phyloP scores from a whole-genome alignment of 768 basidiomycete species.

The Lepiota subincarnata region DNA sequence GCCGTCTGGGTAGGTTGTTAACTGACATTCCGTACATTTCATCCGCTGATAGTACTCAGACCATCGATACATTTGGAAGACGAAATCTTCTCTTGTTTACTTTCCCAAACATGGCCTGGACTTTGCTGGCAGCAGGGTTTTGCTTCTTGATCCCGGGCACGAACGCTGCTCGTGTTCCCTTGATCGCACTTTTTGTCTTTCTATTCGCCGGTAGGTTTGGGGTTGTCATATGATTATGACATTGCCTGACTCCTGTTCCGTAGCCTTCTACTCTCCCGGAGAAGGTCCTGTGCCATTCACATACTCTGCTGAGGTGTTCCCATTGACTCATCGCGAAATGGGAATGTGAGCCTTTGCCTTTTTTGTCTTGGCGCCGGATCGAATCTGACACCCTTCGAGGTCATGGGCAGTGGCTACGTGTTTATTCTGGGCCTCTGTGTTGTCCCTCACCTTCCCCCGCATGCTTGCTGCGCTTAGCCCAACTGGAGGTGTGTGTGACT shows the following conservation, averaged over 20 bases:
- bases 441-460: conserved; percentile 41
- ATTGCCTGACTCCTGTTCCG: background rate
- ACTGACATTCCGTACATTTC: too few relatives aligned
- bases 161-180: conserved; percentile 33
- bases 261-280: conserved; percentile 71
- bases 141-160: conserved; percentile 47
- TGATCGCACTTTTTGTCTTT: conserved; percentile 37
- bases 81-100: conserved; percentile 69
- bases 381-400: conserved; percentile 25
- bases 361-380: conserved; percentile 25
- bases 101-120: conserved; percentile 77
- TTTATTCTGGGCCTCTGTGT: conserved; percentile 46
- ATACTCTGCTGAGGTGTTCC: conserved; percentile 89
- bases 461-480: conserved; percentile 35
- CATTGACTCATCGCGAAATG: conserved; percentile 71
- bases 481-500: conserved; percentile 23
- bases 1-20: conserved; percentile 44
- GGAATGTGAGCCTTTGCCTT: conserved; percentile 33
- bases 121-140: conserved; percentile 66
- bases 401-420: conserved; percentile 49
- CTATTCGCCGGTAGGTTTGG: conserved; percentile 31
- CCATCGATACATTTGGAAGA: conserved; percentile 70
- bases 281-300: conserved; percentile 89
- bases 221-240: background rate
- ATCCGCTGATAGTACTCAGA: conserved; percentile 25